These are phyloP conservation scores for Colletotrichum tropicale DNA, from an alignment of 2,329 filamentous ascomycete genomes.

Conservation along the genomic window DNA sequence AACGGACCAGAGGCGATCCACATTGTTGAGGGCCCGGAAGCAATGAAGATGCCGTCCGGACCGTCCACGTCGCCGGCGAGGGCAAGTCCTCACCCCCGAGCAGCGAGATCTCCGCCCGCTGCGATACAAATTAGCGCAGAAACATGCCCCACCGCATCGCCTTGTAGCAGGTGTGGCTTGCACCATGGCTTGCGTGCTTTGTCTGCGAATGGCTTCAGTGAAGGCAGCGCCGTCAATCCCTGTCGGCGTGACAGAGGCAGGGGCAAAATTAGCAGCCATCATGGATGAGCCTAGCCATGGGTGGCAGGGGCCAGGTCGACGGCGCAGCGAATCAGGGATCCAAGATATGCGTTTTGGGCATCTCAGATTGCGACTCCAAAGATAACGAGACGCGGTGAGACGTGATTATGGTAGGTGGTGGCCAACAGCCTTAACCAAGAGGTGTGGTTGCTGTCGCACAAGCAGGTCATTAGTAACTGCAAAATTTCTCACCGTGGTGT, in stretches of 20 bases:
- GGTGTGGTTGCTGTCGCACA: not conserved
- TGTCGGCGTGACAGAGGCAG: not conserved
- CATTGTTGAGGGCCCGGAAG: not conserved
- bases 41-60: not conserved
- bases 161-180: constrained; percentile 14
- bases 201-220: constrained; percentile 5
- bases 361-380: constrained; percentile 2
- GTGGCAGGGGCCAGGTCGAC: not conserved
- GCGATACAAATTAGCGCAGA: not conserved
- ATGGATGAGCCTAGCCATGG: not conserved
- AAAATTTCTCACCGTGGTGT: not conserved
- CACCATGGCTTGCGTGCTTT: constrained; percentile 12
- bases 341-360: not conserved
- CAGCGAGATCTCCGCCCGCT: not conserved
- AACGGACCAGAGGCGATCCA: not conserved
- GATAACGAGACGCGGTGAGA: constrained; percentile 9
- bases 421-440: not conserved
- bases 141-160: not conserved
- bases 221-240: not conserved
- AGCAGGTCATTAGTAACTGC: not conserved
- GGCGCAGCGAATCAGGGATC: not conserved
- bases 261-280: not conserved
- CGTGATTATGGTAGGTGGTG: not conserved
- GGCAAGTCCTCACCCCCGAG: not conserved
- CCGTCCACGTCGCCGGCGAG: not conserved